Base-by-base conservation (phyloP, 2,329 filamentous ascomycete species). In the Colletotrichum tropicale region DNA sequence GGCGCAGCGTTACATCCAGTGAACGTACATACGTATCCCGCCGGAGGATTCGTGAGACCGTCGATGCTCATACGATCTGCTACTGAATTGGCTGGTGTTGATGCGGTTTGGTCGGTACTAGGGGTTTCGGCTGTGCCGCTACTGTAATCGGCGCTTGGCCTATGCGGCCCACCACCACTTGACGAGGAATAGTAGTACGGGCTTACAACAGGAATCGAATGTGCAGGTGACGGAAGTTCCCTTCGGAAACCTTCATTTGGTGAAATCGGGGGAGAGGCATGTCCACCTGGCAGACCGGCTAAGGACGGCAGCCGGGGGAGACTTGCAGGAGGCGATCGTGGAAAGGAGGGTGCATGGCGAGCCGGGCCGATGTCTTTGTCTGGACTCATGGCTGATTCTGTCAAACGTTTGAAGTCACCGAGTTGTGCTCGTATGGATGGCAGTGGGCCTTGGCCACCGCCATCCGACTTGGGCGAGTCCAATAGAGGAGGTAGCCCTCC, bases 1-100 rank as follows among this genome's bases (percentile, higher is more conserved):
- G 95, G 92, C 34, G 88, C 84, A 3, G 94, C 94, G 48, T 83
- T 94, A 82, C 95, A 97, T 10, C 93, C 93, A 9, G 87, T 79
- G 66, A 86, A 86, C 80, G 84, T 87, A 82, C 94, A 96, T 61
- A 89, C 85, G 81, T 90, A 94, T 6, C 84, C 84, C 24, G 88
- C 90, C 48, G 86, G 84, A 6, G 89, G 89, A 79, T 88, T 89
- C 13, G 89, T 89, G 70, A 91, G 87, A 24, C 87, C 89, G 71
- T 92, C 90, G 64, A 91, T 90, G 79, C 89, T 91, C 89, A 91
- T 91, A 66, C 87, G 86, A 77, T 91, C 89, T 24, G 86, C 85
- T 8, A 86, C 86, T 4, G 85, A 79, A 12, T 84, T 85, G 32
- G 84, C 83, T 58, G 88, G 86, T 6, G 88, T 87, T 16, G 86